Conservation (phyloP, 192 early-diverging fungal species). For the Backusella macrospora region DNA sequence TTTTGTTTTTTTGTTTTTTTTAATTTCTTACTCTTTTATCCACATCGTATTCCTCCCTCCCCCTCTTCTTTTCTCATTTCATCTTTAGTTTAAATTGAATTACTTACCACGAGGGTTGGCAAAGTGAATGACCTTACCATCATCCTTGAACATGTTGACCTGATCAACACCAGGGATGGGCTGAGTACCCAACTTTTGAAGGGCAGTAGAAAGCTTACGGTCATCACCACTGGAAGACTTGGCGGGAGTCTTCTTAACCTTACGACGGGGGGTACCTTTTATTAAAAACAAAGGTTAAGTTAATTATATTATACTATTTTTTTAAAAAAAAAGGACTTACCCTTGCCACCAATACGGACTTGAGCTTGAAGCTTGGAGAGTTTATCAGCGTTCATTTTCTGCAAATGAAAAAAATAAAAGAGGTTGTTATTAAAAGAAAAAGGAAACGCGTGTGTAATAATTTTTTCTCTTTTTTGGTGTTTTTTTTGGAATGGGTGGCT, state of each 20-base stretch:
- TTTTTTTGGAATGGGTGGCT: constrained; percentile 22
- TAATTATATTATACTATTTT: neutral
- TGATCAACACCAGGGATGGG: constrained; percentile 88
- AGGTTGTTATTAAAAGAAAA: neutral
- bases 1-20: no score
- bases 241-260: constrained; percentile 73
- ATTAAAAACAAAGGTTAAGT: neutral
- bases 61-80: neutral
- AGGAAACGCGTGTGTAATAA: neutral
- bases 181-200: constrained; percentile 92
- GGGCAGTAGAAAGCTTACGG: constrained; percentile 88
- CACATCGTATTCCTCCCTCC: neutral
- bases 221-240: constrained; percentile 75
- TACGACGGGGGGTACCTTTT: constrained; percentile 94
- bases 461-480: neutral
- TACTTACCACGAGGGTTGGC: constrained; percentile 77
- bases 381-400: constrained; percentile 83
- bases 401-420: neutral
- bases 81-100: neutral
- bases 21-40: neutral
- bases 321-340: constrained; percentile 12
- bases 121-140: constrained; percentile 94
- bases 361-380: constrained; percentile 91
- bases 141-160: constrained; percentile 98
- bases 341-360: constrained; percentile 85